A percentile compares a stretch with the other conserved stretches of the same genome.
Evolutionary conservation across 106 monocot species (phyloP).

Genomic region (Triglochin maritima): DNA sequence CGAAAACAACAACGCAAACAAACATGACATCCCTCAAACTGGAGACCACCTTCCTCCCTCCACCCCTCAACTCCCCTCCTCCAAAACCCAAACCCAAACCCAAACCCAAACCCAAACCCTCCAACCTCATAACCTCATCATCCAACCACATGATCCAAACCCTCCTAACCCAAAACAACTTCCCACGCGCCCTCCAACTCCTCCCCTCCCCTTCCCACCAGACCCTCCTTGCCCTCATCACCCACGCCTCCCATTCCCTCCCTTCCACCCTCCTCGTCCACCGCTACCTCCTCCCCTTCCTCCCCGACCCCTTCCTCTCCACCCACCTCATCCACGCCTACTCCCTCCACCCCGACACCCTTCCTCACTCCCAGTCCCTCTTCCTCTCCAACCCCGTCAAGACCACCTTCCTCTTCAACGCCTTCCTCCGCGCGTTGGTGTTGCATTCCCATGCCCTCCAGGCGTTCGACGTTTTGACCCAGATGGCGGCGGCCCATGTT

Average conservation of each 20-base stretch:
- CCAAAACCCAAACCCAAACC: no score
- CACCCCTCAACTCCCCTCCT: no score
- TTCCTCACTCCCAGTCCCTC: conserved; percentile 49
- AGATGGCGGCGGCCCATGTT: conserved; percentile 33
- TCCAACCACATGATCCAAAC: conserved; percentile 59
- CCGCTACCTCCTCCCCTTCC: conserved; percentile 35
- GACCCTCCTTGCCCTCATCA: conserved; percentile 48
- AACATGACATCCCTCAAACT: no score
- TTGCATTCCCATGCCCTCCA: conserved; percentile 39
- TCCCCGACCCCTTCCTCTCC: conserved; percentile 60
- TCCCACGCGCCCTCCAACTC: conserved; percentile 48
- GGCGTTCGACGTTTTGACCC: conserved; percentile 25
- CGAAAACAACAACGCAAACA: no score
- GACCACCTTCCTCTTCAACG: conserved; percentile 65
- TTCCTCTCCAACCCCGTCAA: conserved; percentile 48
- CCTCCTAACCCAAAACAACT: conserved; percentile 48
- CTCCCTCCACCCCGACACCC: conserved; percentile 21
- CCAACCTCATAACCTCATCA: no score
- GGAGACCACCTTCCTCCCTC: no score
- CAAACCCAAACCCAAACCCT: no score
- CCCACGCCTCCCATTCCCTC: conserved; percentile 25
- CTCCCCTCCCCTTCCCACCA: conserved; percentile 44
- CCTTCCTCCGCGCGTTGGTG: conserved; percentile 48
- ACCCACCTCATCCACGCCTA: conserved; percentile 71
- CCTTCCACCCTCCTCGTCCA: conserved; percentile 26